A percentile compares a stretch with the other conserved stretches of the same genome.
These are phyloP conservation scores for Wickerhamiella alocasiicola DNA, from an alignment of 805 yeast species.

Conservation along the genomic window DNA sequence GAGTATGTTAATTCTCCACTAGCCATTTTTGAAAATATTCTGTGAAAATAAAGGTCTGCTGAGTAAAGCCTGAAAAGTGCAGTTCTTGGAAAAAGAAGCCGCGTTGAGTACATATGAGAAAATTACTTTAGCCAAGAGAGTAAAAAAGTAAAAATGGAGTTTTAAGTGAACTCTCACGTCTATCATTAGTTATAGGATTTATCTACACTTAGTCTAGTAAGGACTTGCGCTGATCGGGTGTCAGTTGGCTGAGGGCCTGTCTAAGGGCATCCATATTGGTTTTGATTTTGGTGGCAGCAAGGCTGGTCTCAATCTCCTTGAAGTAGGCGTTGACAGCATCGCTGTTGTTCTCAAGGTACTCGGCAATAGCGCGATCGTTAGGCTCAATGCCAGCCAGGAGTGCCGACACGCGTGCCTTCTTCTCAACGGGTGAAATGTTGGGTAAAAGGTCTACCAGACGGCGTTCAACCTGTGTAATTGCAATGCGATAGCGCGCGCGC, in stretches of 20 bases:
- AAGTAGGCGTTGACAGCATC: constrained; percentile 26
- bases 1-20: constrained; percentile 27
- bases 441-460: constrained; percentile 8
- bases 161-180: no score
- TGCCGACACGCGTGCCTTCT: constrained; percentile 12
- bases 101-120: no score
- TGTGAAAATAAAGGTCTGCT: no score
- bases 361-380: constrained; percentile 66
- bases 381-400: constrained; percentile 35
- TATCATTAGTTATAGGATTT: no score
- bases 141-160: no score
- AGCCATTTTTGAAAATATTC: no score
- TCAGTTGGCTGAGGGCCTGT: constrained; percentile 25
- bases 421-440: constrained; percentile 9
- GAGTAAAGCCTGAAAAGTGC: no score
- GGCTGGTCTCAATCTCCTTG: constrained; percentile 13
- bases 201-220: constrained; percentile 22
- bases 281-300: constrained; percentile 2
- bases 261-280: constrained; percentile 20
- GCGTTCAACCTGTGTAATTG: constrained; percentile 67
- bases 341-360: constrained; percentile 76
- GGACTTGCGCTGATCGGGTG: constrained; percentile 26
- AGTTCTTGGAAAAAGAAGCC: no score
- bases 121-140: no score
- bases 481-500: constrained; percentile 92